Conservation (phyloP, 352 stramenopile genomes). For the Globisporangium cederbergense region DNA sequence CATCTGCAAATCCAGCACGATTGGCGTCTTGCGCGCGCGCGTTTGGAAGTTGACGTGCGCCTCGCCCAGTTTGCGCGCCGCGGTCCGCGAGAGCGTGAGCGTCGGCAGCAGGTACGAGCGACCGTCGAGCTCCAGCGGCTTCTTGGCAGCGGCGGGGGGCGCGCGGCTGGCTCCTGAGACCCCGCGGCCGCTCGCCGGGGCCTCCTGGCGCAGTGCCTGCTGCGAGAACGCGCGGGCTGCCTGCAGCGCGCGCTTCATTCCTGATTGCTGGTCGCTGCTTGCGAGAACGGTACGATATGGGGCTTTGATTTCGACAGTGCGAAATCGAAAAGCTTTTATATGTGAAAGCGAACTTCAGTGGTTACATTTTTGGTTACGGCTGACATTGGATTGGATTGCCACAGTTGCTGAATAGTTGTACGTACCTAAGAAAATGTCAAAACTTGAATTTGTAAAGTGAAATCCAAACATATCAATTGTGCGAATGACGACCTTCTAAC, state of each 20-base stretch:
- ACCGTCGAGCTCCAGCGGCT: constrained; percentile 50
- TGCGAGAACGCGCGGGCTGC: constrained; percentile 52
- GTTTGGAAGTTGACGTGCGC: constrained; percentile 39
- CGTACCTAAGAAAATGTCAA: not conserved
- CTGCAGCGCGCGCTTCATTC: constrained; percentile 34
- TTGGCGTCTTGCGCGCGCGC: constrained; percentile 40
- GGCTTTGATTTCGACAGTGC: not conserved
- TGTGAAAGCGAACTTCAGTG: not conserved
- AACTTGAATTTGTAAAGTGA: not conserved
- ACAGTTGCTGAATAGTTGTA: too few species aligned
- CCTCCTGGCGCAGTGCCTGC: constrained; percentile 50
- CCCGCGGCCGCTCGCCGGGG: constrained; percentile 27
- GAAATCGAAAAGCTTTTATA: not conserved
- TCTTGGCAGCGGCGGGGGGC: constrained; percentile 12
- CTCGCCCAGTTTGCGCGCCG: constrained; percentile 20
- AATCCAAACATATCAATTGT: not conserved
- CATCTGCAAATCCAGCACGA: constrained; percentile 69
- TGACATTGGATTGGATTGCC: not conserved
- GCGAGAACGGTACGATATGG: not conserved
- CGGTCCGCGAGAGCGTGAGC: constrained; percentile 44
- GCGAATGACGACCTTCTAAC: not conserved
- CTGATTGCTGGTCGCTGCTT: not conserved
- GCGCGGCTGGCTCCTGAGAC: constrained; percentile 23
- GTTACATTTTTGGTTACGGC: not conserved
- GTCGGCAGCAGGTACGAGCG: constrained; percentile 74